These are phyloP conservation scores for Calvatia gigantea DNA, from an alignment of 768 basidiomycete species.

Conservation along the genomic window DNA sequence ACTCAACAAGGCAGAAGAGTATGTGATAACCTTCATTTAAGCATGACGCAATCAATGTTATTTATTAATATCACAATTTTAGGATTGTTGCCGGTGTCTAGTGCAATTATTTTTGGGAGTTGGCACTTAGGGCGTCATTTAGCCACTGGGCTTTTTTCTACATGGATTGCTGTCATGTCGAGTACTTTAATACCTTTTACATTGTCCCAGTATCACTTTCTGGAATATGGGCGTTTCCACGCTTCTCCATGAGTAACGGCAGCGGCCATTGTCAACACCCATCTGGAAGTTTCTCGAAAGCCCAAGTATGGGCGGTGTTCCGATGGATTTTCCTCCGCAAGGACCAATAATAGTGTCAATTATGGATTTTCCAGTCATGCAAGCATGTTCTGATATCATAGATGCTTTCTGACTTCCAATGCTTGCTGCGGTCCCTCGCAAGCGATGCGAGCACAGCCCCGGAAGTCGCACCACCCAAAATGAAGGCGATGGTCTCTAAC, in stretches of 20 bases:
- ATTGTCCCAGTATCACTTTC: constrained; percentile 12
- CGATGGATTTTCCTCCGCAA: neutral
- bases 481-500: too few species aligned
- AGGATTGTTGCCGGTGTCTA: constrained; percentile 32
- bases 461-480: too few species aligned
- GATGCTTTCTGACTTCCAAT: neutral
- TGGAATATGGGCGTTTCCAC: neutral
- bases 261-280: neutral
- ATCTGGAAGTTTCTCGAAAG: neutral
- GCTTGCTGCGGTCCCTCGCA: too few species aligned
- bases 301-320: neutral
- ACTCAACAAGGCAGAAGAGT: constrained; percentile 97
- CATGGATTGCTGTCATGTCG: neutral
- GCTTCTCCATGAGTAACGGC: neutral
- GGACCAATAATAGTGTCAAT: neutral
- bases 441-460: too few species aligned
- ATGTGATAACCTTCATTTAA: constrained; percentile 35
- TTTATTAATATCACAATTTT: constrained; percentile 13
- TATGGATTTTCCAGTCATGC: neutral
- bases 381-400: too few species aligned
- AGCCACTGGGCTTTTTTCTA: constrained; percentile 7
- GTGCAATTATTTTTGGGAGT: constrained; percentile 10
- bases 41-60: neutral
- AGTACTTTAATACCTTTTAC: constrained; percentile 28
- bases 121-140: neutral